phyloP scores from a whole-genome alignment of 208 protist genomes.

The Porcisia deanei region DNA sequence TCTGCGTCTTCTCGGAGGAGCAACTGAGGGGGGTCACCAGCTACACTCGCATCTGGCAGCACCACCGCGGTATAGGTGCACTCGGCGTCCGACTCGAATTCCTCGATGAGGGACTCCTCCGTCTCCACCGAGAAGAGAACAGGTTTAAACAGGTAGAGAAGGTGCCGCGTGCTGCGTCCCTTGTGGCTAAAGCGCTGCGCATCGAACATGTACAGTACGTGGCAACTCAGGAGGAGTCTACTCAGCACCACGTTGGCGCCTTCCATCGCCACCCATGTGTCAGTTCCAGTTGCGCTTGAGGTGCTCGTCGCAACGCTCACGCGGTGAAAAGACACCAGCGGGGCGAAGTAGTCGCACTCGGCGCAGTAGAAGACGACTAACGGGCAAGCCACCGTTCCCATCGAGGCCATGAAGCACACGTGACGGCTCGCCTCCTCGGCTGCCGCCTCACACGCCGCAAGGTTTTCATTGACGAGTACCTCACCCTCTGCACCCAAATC shows the following conservation, averaged over 20 bases:
- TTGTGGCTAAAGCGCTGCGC: background rate
- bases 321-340: slow-evolving; percentile 33
- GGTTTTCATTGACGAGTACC: slow-evolving; percentile 22
- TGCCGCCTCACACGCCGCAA: slow-evolving; percentile 37
- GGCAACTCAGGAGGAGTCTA: slow-evolving; percentile 27
- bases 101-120: slow-evolving; percentile 32
- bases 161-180: background rate
- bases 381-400: slow-evolving; percentile 43
- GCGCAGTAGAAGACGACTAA: slow-evolving; percentile 60
- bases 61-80: slow-evolving; percentile 46
- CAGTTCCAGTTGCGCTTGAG: background rate
- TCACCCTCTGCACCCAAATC: slow-evolving; percentile 11
- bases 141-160: slow-evolving; percentile 52
- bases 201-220: slow-evolving; percentile 29
- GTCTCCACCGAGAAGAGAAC: slow-evolving; percentile 43
- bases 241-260: slow-evolving; percentile 23
- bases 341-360: slow-evolving; percentile 54
- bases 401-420: slow-evolving; percentile 52
- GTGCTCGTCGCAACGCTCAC: background rate
- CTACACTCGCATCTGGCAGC: slow-evolving; percentile 39
- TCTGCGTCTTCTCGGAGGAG: slow-evolving; percentile 16
- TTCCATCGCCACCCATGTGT: slow-evolving; percentile 22
- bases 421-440: slow-evolving; percentile 55
- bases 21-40: slow-evolving; percentile 21
- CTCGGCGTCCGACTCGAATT: slow-evolving; percentile 40